Evolutionary conservation across 2,329 filamentous ascomycete genomes (phyloP).

Genomic region (Pseudogymnoascus sp.): DNA sequence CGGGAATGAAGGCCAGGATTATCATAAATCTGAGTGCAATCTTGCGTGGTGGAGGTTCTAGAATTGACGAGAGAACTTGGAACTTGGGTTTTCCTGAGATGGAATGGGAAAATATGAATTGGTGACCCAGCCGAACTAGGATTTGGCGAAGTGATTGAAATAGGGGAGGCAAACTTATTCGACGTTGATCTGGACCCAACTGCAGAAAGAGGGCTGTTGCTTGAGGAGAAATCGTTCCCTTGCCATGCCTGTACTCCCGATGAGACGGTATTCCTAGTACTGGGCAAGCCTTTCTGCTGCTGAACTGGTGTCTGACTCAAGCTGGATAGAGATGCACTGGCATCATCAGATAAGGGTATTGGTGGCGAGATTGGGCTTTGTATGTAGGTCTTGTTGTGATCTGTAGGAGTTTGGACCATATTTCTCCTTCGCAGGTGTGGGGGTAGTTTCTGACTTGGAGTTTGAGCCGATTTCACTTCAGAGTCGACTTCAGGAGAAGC

Average conservation of each 20-base stretch:
- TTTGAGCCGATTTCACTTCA: background rate
- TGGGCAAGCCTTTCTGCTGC: background rate
- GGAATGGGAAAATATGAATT: background rate
- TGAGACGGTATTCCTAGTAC: background rate
- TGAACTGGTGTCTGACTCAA: background rate
- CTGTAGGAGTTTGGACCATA: background rate
- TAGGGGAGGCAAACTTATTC: background rate
- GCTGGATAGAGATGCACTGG: background rate
- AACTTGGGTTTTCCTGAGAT: background rate
- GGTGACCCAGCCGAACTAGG: slow-evolving; percentile 2
- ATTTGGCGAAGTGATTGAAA: background rate
- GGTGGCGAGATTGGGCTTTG: background rate
- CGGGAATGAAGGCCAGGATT: background rate
- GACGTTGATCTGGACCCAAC: background rate
- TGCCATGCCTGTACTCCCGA: background rate
- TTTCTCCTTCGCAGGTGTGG: background rate
- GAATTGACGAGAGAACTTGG: background rate
- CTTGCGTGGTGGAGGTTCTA: background rate
- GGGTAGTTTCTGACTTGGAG: background rate
- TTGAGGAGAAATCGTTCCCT: background rate
- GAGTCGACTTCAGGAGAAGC: background rate
- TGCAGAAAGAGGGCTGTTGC: background rate
- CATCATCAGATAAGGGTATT: too few species aligned
- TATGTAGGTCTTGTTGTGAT: background rate
- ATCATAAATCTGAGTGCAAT: background rate